phyloP scores from a whole-genome alignment of 306 rosid species.

The Cicer judaicum region DNA sequence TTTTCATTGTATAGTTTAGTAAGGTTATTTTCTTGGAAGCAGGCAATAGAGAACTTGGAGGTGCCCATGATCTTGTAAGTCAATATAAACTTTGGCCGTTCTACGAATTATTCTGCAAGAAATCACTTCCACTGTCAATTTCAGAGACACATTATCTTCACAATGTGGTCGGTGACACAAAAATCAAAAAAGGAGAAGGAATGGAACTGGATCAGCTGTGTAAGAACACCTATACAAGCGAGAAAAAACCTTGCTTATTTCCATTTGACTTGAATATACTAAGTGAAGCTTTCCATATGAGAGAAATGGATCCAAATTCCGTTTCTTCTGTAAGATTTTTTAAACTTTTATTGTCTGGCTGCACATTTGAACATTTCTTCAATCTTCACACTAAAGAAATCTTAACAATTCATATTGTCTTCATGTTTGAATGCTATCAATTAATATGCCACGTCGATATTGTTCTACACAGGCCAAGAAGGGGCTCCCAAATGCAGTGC shows the following conservation, averaged over 20 bases:
- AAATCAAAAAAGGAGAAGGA: constrained; percentile 91
- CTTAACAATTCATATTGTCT: background rate
- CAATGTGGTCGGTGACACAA: constrained; percentile 90
- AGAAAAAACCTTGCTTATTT: constrained; percentile 59
- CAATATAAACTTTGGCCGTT: constrained; percentile 78
- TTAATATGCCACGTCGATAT: background rate
- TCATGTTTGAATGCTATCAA: constrained; percentile 19
- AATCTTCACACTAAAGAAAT: constrained; percentile 14
- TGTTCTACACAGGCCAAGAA: constrained; percentile 31
- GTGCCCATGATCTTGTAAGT: constrained; percentile 78
- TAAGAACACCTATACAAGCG: constrained; percentile 56
- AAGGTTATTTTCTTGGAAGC: constrained; percentile 40
- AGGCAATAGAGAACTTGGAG: constrained; percentile 89
- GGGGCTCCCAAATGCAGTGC: constrained; percentile 27
- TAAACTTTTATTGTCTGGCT: constrained; percentile 1
- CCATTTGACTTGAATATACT: constrained; percentile 57
- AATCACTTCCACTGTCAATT: constrained; percentile 73
- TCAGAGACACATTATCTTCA: constrained; percentile 81
- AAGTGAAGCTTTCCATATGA: constrained; percentile 50
- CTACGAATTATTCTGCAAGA: constrained; percentile 91
- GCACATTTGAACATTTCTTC: constrained; percentile 10
- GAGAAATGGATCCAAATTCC: constrained; percentile 36
- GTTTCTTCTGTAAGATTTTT: constrained; percentile 44
- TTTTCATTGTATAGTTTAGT: constrained; percentile 6
- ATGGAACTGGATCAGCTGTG: constrained; percentile 92